These are phyloP conservation scores for Lathyrus oleraceus DNA, from an alignment of 306 rosid genomes.

Conservation along the genomic window DNA sequence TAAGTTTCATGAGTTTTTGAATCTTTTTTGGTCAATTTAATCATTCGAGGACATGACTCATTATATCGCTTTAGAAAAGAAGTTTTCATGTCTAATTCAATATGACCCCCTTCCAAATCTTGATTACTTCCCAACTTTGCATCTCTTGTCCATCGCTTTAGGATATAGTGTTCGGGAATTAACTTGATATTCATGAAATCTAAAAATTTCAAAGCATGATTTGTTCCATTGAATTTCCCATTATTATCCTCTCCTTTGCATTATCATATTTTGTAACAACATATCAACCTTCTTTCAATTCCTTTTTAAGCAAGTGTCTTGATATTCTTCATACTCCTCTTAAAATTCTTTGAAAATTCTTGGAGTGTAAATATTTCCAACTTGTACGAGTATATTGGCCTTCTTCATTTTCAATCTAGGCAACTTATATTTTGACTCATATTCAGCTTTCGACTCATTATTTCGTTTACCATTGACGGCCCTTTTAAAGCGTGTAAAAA, in stretches of 20 bases:
- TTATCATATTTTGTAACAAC: neutral
- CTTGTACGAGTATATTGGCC: neutral
- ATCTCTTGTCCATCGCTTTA: neutral
- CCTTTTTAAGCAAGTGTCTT: neutral
- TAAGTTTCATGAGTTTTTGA: neutral
- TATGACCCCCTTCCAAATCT: neutral
- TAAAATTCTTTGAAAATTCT: neutral
- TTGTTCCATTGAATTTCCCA: neutral
- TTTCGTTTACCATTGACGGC: neutral
- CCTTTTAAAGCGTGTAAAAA: neutral
- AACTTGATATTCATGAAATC: neutral
- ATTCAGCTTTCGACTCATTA: neutral
- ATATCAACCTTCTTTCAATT: neutral
- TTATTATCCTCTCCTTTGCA: neutral
- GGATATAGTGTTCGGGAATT: neutral
- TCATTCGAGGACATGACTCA: neutral
- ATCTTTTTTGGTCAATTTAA: neutral
- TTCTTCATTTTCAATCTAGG: too few species aligned
- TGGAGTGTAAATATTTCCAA: neutral
- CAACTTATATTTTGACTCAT: conserved; percentile 14
- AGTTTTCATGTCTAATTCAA: neutral
- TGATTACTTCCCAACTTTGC: neutral
- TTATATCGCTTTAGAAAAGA: neutral
- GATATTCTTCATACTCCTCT: conserved; percentile 13
- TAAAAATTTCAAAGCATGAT: neutral